phyloP scores from a whole-genome alignment of 805 yeast species.

The Cyberlindnera japonica region DNA sequence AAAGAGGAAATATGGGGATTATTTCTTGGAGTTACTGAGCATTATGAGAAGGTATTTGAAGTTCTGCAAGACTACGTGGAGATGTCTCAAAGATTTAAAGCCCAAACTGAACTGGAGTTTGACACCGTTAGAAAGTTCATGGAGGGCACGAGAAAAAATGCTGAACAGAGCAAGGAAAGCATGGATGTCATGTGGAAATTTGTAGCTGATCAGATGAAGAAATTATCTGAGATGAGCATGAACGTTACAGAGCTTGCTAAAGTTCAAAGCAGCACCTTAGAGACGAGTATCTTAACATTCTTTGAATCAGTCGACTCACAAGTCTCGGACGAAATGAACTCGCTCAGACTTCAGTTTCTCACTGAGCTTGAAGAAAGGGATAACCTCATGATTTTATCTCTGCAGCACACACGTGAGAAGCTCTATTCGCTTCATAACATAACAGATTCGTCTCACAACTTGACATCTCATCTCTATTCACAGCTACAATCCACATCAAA shows the following conservation, averaged over 20 bases:
- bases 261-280: constrained; percentile 12
- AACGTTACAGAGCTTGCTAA: constrained; percentile 17
- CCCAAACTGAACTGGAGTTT: constrained; percentile 15
- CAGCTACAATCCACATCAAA: constrained; percentile 3
- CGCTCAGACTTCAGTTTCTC: constrained; percentile 14
- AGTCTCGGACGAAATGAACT: constrained; percentile 8
- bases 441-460: neutral
- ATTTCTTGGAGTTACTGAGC: constrained; percentile 44
- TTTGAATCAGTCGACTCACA: constrained; percentile 11
- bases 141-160: constrained; percentile 10
- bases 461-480: constrained; percentile 4
- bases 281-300: constrained; percentile 10
- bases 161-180: constrained; percentile 10
- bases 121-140: constrained; percentile 12
- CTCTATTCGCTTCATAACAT: neutral
- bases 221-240: constrained; percentile 15
- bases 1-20: constrained; percentile 46
- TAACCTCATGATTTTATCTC: constrained; percentile 5
- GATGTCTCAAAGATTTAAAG: constrained; percentile 18
- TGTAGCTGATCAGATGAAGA: constrained; percentile 13
- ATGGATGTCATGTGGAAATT: constrained; percentile 16
- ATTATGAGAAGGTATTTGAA: constrained; percentile 23
- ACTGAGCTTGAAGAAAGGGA: constrained; percentile 16
- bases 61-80: constrained; percentile 19
- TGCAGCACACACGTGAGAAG: constrained; percentile 2